A percentile compares a stretch with the other conserved stretches of the same genome.
Evolutionary conservation across 805 yeast genomes (phyloP).

Genomic region (Starmerella lactis-condensi): DNA sequence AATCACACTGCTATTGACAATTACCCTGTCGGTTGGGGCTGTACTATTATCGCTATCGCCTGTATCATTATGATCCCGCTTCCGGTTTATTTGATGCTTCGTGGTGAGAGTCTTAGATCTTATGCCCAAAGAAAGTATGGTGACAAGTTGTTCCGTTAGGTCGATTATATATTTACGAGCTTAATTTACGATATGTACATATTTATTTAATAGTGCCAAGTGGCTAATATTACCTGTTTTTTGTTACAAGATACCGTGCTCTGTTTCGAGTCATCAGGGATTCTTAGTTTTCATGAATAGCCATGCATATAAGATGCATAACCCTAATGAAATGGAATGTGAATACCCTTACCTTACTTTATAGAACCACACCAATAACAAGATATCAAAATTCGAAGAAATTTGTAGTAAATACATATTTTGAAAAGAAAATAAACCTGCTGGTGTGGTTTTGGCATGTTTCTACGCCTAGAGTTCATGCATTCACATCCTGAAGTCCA

Average conservation of each 20-base stretch:
- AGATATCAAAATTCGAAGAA: too few species aligned
- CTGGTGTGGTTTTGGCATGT: too few species aligned
- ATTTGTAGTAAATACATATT: too few species aligned
- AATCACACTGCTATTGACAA: slow-evolving; percentile 23
- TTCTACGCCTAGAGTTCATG: too few species aligned
- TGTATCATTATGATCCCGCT: slow-evolving; percentile 33
- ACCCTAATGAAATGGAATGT: too few species aligned
- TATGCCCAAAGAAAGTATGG: slow-evolving; percentile 11
- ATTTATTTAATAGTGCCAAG: background rate
- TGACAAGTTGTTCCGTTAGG: too few species aligned
- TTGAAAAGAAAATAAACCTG: too few species aligned
- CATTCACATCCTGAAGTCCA: too few species aligned
- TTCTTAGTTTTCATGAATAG: background rate
- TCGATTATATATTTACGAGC: too few species aligned
- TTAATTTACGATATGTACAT: slow-evolving; percentile 1
- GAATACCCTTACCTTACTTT: too few species aligned
- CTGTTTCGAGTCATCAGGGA: background rate
- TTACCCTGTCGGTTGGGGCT: slow-evolving; percentile 46
- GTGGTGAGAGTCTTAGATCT: slow-evolving; percentile 8
- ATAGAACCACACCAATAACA: too few species aligned
- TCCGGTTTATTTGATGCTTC: slow-evolving; percentile 18
- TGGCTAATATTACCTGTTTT: background rate
- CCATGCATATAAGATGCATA: slow-evolving; percentile 2
- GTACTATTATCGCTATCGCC: slow-evolving; percentile 30
- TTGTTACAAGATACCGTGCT: background rate